Evolutionary conservation across 2,329 filamentous ascomycete species (phyloP), one percentile per base, ranked within the genome.

Genomic region (Trichoderma guizhouense): DNA sequence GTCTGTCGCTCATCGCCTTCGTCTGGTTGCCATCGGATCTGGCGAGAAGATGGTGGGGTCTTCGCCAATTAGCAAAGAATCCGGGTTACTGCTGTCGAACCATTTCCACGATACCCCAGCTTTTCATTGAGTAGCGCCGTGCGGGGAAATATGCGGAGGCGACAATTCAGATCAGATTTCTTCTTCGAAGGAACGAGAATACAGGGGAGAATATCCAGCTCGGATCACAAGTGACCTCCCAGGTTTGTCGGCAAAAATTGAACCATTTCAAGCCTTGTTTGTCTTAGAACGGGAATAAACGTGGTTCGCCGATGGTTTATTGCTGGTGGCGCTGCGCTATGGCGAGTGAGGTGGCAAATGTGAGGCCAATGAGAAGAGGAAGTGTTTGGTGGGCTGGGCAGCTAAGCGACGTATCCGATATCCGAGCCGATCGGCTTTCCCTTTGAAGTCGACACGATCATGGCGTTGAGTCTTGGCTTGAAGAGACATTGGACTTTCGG

Each of bases 391-490:
- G 32, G 18, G n/a, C 28, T n/a, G 26, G 14, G 53, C 6, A 58
- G 24, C 32, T 58, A 66, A 60, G 69, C 71, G 71, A 72, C 32
- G 69, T 24, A 78, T 43, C 77, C 77, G 77, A 78, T 69, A 74
- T 34, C 76, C 77, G 77, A 78, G 74, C 77, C 77, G 77, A 78
- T 71, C 71, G 60, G 70, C 47, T 61, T 24, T 28, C 21, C 36
- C 12, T 14, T 14, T 66, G 28, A 18, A 62, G 28, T 9, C 26
- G 62, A 43, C 26, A 8, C 11, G 34, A 39, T 6, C 2, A 8
- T 14, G 61, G 3, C 5, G 1, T 28, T 34, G 21, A 14, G n/a
- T 21, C n/a, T 32, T 51, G 55, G 65, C 53, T 67, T n/a, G 15
- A 21, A 26, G 39, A 43, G 12, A 32, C 30, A 30, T 6, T 24